These are phyloP conservation scores for Ophiostoma novo-ulmi DNA, from an alignment of 2,329 filamentous ascomycete species.

Conservation along the genomic window DNA sequence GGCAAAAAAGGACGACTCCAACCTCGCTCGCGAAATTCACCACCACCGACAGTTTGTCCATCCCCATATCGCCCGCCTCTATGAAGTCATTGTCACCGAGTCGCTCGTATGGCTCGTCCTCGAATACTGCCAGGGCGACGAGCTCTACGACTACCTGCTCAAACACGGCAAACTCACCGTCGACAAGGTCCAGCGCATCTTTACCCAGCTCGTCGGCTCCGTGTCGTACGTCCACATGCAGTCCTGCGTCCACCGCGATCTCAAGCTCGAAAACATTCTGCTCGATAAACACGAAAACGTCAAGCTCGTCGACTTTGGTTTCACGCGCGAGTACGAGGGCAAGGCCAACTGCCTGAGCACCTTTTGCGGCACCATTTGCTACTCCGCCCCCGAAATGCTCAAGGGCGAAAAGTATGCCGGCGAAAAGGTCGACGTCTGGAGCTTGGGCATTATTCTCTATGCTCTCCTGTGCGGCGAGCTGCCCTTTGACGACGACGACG, in stretches of 20 bases:
- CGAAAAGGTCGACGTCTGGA: constrained; percentile 97
- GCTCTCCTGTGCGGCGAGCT: constrained; percentile 78
- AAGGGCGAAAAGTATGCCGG: constrained; percentile 97
- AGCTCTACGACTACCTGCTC: constrained; percentile 93
- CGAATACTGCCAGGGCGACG: constrained; percentile 94
- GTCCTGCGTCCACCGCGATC: constrained; percentile 90
- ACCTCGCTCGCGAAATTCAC: constrained; percentile 94
- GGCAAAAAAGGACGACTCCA: constrained; percentile 90
- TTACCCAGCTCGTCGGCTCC: constrained; percentile 89
- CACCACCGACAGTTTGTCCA: constrained; percentile 97
- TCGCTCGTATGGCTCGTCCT: constrained; percentile 90
- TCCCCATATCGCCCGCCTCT: constrained; percentile 91
- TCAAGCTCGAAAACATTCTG: constrained; percentile 95
- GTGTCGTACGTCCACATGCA: constrained; percentile 93
- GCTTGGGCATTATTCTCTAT: constrained; percentile 77
- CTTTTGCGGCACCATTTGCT: constrained; percentile 96
- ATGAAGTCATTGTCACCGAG: constrained; percentile 98
- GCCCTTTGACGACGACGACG: constrained; percentile 94
- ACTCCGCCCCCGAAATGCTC: constrained; percentile 96
- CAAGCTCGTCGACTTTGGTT: constrained; percentile 96
- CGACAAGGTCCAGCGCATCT: constrained; percentile 88
- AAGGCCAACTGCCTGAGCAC: constrained; percentile 93
- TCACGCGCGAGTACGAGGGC: constrained; percentile 94
- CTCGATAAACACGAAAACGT: constrained; percentile 96
- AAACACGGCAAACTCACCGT: constrained; percentile 77